Conservation (phyloP, 1,284 basidiomycete genomes). For the Cystobasidium sp. region DNA sequence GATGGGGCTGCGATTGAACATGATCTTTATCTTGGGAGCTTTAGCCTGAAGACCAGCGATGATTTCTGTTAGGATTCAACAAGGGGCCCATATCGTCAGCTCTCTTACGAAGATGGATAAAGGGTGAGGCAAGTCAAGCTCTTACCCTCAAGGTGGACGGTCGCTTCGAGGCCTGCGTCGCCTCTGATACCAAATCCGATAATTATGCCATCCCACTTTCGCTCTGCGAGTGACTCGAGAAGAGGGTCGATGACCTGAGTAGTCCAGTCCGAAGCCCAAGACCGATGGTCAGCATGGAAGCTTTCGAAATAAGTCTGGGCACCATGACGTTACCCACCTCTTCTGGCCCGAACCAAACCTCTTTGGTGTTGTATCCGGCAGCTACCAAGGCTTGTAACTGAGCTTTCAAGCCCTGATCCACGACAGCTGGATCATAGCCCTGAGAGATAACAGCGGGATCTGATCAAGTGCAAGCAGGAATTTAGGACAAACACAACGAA, state of each 20-base stretch:
- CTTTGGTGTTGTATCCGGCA: constrained; percentile 34
- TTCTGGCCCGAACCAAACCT: constrained; percentile 24
- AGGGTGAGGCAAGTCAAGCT: too few species aligned
- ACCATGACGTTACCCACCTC: constrained; percentile 1
- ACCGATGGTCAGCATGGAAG: too few species aligned
- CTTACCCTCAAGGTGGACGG: constrained; percentile 14
- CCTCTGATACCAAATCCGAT: constrained; percentile 23
- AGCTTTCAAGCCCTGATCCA: constrained; percentile 5
- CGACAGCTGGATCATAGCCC: constrained; percentile 18
- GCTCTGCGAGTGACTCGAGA: background rate
- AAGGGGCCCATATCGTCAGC: too few species aligned
- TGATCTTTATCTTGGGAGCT: too few species aligned
- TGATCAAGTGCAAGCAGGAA: too few species aligned
- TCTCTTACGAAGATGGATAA: too few species aligned
- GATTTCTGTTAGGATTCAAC: too few species aligned
- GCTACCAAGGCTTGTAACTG: constrained; percentile 4
- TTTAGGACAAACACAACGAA: too few species aligned
- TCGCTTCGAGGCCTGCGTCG: background rate
- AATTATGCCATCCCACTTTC: constrained; percentile 27
- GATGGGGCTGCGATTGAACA: too few species aligned
- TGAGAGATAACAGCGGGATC: constrained; percentile 24
- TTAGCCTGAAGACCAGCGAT: too few species aligned
- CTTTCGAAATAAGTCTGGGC: too few species aligned
- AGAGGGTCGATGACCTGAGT: constrained; percentile 10
- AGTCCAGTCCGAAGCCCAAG: too few species aligned